Base-by-base conservation (phyloP, 805 yeast genomes). In the Cyberlindnera japonica region DNA sequence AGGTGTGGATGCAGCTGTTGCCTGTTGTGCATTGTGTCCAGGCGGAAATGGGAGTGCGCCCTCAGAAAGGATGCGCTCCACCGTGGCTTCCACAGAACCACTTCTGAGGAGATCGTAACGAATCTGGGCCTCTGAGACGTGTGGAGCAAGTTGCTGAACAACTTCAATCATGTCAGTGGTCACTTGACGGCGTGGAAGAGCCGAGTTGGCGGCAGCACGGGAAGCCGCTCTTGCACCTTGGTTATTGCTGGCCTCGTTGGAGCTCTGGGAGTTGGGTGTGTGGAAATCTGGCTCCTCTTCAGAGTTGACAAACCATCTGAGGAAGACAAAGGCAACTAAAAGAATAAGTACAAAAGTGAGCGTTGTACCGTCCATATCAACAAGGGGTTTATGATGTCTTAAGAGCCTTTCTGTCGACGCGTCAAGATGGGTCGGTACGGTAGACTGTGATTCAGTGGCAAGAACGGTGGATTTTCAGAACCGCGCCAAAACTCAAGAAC, bases 131-230 rank as follows among this genome's bases (percentile, higher is more conserved):
- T 64, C 72, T 2, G 84, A 69, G 23, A 86, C 64, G 16, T 69
- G 68, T 4, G 97, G 96, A 0, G 89, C 95, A 40, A 91, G 69
- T 30, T 88, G 79, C 51, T 79, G 84, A 2, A 91, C 96, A 0
- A 85, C 81, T 48, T 83, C 93, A 32, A 91, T 71, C 98, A 91
- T 91, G 42, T 75, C 76, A 5, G 67, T 68, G 3, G 82, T 79
- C 17, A 83, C 80, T 12, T 59, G 65, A 42, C 85, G 72, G 34
- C 72, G 65, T 33, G 42, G 40, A 32, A 47, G 50, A 24, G 26
- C 34, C 21, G 17, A 43, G 29, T 37, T 36, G 17, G 25, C 34
- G 13, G 26, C 28, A 9, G 28, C 28, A 15, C 7, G 7, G 28
- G 28, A 13, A 25, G 28, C 28, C n/a, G 10, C 15, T 15, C 16